Base-by-base conservation (phyloP, 1,139 yeast species). In the Zygosaccharomyces sapae region DNA sequence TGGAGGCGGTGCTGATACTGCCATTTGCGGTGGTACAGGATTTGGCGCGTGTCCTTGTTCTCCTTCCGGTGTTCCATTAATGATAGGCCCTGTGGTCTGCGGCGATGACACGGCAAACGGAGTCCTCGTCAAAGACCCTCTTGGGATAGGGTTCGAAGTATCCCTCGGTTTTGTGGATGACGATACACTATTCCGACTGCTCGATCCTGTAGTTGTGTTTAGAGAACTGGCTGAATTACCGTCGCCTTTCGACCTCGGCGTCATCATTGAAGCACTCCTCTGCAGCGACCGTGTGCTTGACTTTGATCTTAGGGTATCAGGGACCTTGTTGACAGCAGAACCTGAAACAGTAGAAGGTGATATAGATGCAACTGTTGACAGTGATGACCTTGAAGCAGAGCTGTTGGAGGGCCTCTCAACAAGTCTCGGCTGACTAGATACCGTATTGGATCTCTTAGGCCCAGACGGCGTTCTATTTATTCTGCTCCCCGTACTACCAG, bases 391-490 rank as follows among this genome's bases (percentile, higher is more conserved):
- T 10, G 16, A n/a, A 18, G 10, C 20, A 31, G 20, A 38, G 20
- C n/a, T 29, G 18, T n/a, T 9, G n/a, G 33, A 35, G 13, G 13
- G 24, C 45, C 24, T 20, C 39, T 30, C 36, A 29, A 19, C 20
- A 40, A 36, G 37, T 30, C 16, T 36, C 35, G 51, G 30, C 47
- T 42, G 5, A 8, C 31, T n/a, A 9, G 30, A 13, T 22, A 29
- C 35, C 13, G 35, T 39, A 8, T 12, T 39, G 1, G 35, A 27
- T n/a, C 42, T 27, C 25, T 27, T 39, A 31, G 33, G 37, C n/a
- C 24, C 37, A 8, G 38, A 38, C 9, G 4, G 40, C 45, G 12
- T 33, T 9, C 20, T 41, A 36, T 2, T 41, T 29, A 12, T 9
- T 27, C 12, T 9, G 9, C 30, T 27, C 8, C 30, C 2, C 8